Base-by-base conservation (phyloP, 164 flowering plant species). In the Dillenia turbinata region DNA sequence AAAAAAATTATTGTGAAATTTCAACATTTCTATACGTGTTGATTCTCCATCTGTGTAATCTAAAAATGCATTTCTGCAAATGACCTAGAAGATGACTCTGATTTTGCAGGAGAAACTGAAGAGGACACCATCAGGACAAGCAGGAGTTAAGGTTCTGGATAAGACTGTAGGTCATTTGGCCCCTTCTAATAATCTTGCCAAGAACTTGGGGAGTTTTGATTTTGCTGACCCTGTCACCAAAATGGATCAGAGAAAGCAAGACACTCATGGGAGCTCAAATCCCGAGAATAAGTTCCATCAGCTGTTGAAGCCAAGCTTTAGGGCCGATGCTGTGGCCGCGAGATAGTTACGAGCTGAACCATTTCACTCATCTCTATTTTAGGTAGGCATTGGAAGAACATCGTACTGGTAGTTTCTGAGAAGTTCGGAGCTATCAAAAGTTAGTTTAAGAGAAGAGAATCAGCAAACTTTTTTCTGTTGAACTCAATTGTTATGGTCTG, bases 21-120 rank as follows among this genome's bases (percentile, higher is more conserved):
- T 52, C 10, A n/a, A 52, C 24, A 57, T 17, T 57, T 47, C 49
- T 44, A 57, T 17, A 44, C 26, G 2, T 14, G 17, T n/a, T 8
- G 8, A 12, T 44, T 10, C 16, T 57, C n/a, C 49, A 44, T 12
- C 26, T 12, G 3, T n/a, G 14, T 15, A 22, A 16, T 58, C 47
- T 4, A 58, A 15, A 14, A n/a, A 10, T 2, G 16, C 15, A 22
- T 47, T 2, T 26, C 24, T 22, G 22, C 22, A 26, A 61, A 15
- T 52, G 2, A 52, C 59, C 12, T 53, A 53, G 55, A 22, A 40
- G 40, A 33, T 33, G 40, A 33, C 40, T 62, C 58, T 49, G n/a
- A 47, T 54, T 51, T 56, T 54, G 33, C 71, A 71, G 75, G 75
- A 57, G 60, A 66, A 63, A 52, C 59, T 71, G 47, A 63, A 71